Percentiles rank a stretch among this genome's conserved stretches.
phyloP scores from a whole-genome alignment of 2,329 filamentous ascomycete species.

The Didymella sp. region DNA sequence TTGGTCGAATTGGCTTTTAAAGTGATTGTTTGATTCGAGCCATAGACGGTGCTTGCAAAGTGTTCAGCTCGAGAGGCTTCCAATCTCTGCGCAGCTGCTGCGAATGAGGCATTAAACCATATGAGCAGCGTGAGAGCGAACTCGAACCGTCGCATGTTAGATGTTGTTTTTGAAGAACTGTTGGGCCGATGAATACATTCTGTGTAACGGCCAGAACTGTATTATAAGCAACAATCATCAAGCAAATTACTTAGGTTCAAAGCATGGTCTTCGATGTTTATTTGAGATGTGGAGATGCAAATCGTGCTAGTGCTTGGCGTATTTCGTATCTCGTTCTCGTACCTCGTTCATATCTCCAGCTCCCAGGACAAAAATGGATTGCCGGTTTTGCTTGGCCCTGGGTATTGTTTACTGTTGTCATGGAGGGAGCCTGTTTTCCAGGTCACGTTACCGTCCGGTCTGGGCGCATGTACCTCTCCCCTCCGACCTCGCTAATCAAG shows the following conservation, averaged over 20 bases:
- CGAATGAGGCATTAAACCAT: background rate
- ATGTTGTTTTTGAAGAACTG: background rate
- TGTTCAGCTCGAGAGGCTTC: background rate
- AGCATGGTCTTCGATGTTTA: background rate
- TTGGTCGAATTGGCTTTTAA: background rate
- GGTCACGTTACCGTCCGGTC: background rate
- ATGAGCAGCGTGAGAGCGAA: background rate
- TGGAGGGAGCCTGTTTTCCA: too few species aligned
- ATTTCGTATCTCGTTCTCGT: background rate
- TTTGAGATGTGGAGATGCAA: background rate
- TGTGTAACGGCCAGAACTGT: background rate
- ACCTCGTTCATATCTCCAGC: background rate
- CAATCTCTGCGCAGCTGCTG: background rate
- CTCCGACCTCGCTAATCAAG: too few species aligned
- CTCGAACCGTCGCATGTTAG: background rate
- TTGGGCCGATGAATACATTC: background rate
- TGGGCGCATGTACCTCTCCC: background rate
- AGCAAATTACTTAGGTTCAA: background rate
- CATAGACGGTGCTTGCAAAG: background rate
- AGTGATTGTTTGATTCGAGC: constrained; percentile 1
- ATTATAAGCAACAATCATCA: background rate
- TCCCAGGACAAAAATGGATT: background rate
- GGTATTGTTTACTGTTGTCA: background rate
- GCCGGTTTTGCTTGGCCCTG: background rate
- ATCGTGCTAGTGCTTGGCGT: background rate